Evolutionary conservation across 352 stramenopile genomes (phyloP).

Genomic region (Phytophthora boehmeriae): DNA sequence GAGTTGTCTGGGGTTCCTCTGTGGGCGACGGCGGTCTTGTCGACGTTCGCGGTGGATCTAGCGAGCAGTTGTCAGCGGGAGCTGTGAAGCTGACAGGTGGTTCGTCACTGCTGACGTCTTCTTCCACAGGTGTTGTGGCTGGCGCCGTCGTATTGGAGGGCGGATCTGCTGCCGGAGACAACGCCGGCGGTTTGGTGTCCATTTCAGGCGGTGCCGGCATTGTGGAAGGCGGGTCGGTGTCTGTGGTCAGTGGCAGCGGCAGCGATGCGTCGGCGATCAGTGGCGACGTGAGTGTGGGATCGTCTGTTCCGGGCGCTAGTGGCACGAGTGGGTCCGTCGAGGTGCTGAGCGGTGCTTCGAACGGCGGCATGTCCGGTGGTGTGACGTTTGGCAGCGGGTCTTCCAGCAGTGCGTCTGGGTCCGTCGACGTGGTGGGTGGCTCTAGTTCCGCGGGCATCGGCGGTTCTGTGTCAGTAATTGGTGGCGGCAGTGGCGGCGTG

Average conservation of each 20-base stretch:
- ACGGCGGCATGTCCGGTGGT: conserved; percentile 17
- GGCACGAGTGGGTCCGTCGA: conserved; percentile 8
- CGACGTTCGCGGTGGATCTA: conserved; percentile 16
- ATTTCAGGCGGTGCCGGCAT: conserved; percentile 19
- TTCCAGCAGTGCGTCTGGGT: not conserved
- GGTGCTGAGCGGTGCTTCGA: conserved; percentile 10
- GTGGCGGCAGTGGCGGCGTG: not conserved
- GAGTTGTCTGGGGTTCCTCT: conserved; percentile 6
- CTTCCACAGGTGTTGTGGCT: conserved; percentile 12
- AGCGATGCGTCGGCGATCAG: conserved; percentile 9
- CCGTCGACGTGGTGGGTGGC: not conserved
- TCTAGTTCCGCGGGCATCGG: not conserved
- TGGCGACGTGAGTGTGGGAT: conserved; percentile 14
- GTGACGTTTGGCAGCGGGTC: conserved; percentile 17
- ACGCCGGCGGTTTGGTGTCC: conserved; percentile 18
- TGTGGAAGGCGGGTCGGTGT: not conserved
- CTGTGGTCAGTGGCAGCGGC: conserved; percentile 6
- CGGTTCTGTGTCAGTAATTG: not conserved
- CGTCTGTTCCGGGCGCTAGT: conserved; percentile 13
- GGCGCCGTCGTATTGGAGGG: conserved; percentile 19
- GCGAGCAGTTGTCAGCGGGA: conserved; percentile 14
- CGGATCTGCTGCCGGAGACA: conserved; percentile 21
- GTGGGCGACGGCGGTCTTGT: conserved; percentile 17
- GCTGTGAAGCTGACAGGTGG: conserved; percentile 23
- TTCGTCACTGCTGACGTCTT: conserved; percentile 11